These are phyloP conservation scores for Xenoacremonium recifei DNA, from an alignment of 2,329 filamentous ascomycete species.

Conservation along the genomic window DNA sequence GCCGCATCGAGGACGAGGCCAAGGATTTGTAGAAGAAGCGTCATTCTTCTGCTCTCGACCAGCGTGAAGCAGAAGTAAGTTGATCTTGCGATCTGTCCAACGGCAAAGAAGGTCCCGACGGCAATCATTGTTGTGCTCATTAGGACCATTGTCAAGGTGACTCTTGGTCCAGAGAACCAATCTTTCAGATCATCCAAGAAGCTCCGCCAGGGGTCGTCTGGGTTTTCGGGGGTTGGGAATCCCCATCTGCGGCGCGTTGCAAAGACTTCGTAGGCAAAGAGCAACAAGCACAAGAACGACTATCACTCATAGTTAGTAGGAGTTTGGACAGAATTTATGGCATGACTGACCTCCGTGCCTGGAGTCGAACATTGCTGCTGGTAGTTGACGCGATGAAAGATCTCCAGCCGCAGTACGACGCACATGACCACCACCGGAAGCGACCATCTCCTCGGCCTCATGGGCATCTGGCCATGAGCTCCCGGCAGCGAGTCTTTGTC, in stretches of 20 bases:
- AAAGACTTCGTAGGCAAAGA: constrained; percentile 46
- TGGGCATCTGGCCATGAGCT: constrained; percentile 36
- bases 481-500: constrained; percentile 32
- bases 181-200: constrained; percentile 45
- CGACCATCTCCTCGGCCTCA: constrained; percentile 46
- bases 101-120: constrained; percentile 40
- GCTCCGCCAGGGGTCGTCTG: constrained; percentile 48
- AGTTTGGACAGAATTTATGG: neutral
- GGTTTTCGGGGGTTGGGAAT: constrained; percentile 29
- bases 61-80: constrained; percentile 51
- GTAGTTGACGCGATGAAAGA: constrained; percentile 44
- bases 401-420: constrained; percentile 47
- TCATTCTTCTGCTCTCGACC: constrained; percentile 36
- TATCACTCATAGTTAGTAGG: constrained; percentile 20
- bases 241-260: constrained; percentile 32
- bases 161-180: constrained; percentile 45
- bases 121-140: constrained; percentile 38
- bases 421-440: constrained; percentile 42
- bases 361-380: constrained; percentile 50
- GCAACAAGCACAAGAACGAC: constrained; percentile 46
- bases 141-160: constrained; percentile 34
- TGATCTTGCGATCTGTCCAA: constrained; percentile 40
- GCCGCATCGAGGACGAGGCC: constrained; percentile 46
- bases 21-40: constrained; percentile 41
- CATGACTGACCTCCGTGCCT: constrained; percentile 45